Base-by-base conservation (phyloP, 139 green algal genomes). In the Coccomyxa sp. region DNA sequence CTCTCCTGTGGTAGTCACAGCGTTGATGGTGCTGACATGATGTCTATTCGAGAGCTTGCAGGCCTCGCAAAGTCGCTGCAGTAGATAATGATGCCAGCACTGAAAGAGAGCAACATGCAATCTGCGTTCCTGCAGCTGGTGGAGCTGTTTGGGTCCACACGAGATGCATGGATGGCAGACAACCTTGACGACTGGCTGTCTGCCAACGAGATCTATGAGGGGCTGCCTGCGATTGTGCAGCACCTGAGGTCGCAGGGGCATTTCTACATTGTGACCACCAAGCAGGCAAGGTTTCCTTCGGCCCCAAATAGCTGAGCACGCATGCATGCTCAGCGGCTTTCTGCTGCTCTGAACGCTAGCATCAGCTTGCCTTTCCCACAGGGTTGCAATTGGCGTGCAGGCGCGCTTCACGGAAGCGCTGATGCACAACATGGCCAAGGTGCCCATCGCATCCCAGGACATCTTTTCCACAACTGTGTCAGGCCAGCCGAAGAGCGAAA, bases 231-330 rank as follows among this genome's bases (percentile, higher is more conserved):
- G 1, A 86, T 93, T 4, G 70, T 98, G 70, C 70, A 70, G 31
- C 64, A 41, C 3, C 83, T 92, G 3, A 78, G 94, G 75, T 74
- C 75, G 10, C 34, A 82, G 14, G 74, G 92, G 41, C 85, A 97
- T 68, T 80, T 97, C 8, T 99, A 97, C 88, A 98, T 99, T 73
- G 97, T 99, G 14, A 99, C 97, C 35, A 99, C 97, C 33, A 99
- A 99, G 85, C 94, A 98, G 93, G 94, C 91, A 33, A 55, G n/a
- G n/a, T n/a, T n/a, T n/a, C n/a, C n/a, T n/a, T n/a, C n/a, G n/a
- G n/a, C n/a, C n/a, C n/a, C n/a, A n/a, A n/a, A n/a, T n/a, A n/a
- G n/a, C n/a, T n/a, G n/a, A n/a, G n/a, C n/a, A n/a, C n/a, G n/a
- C n/a, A n/a, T n/a, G n/a, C n/a, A n/a, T n/a, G n/a, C n/a, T n/a